phyloP scores from a whole-genome alignment of 1,284 basidiomycete species.

The Microbotryum saponariae region DNA sequence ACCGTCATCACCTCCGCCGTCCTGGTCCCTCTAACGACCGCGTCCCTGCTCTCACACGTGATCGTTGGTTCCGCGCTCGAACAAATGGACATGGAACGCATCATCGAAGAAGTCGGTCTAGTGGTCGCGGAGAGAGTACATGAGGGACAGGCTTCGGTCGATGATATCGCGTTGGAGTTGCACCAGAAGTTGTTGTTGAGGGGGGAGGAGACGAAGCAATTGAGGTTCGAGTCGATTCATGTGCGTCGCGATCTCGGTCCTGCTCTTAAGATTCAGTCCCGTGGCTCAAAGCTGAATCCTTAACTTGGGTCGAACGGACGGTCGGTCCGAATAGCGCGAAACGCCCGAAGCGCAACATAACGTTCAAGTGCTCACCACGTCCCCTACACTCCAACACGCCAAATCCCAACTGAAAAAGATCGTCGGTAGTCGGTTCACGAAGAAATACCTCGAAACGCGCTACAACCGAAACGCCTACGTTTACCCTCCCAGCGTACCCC shows the following conservation, averaged over 20 bases:
- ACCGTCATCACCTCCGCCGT: conserved; percentile 85
- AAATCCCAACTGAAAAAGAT: conserved; percentile 78
- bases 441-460: conserved; percentile 77
- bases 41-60: conserved; percentile 90
- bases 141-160: conserved; percentile 74
- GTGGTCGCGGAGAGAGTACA: conserved; percentile 88
- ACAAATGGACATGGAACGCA: conserved; percentile 92
- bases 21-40: conserved; percentile 89
- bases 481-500: conserved; percentile 40
- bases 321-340: conserved; percentile 49
- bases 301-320: too few relatives aligned
- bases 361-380: conserved; percentile 73
- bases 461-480: conserved; percentile 43
- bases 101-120: conserved; percentile 85
- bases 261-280: neutral
- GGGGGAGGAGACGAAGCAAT: conserved; percentile 93
- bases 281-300: neutral
- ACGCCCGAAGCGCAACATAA: conserved; percentile 83
- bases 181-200: conserved; percentile 84
- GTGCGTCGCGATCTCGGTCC: conserved; percentile 5
- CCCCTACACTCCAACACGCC: conserved; percentile 65
- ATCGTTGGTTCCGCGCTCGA: conserved; percentile 95
- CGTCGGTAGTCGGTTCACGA: conserved; percentile 83
- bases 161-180: conserved; percentile 86
- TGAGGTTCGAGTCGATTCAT: conserved; percentile 90